Base-by-base conservation (phyloP, 371 early-diverging fungal genomes). In the Mucor sp. region DNA sequence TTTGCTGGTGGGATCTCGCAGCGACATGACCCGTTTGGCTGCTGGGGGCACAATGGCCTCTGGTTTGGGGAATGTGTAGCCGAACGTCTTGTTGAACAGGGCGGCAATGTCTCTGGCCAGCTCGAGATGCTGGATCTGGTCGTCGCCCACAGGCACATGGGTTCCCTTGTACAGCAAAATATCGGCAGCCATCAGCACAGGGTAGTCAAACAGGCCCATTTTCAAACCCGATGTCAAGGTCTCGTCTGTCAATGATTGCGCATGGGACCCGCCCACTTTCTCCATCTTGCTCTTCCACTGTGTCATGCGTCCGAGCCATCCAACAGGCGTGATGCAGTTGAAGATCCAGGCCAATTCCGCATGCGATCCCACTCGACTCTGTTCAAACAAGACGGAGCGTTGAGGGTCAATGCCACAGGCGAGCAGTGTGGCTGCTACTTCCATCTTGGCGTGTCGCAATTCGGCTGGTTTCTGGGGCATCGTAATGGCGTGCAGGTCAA, bases 101-200 rank as follows among this genome's bases (percentile, higher is more conserved):
- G 71, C 63, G 1, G 91, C 94, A 53, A 94, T 87, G 68, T 92
- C 91, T 19, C 91, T 81, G 1, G 96, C 85, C 56, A 98, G 75
- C 72, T 97, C 94, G 30, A 98, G 71, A 71, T 98, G 98, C 75
- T 97, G 97, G 21, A 90, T 67, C 70, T 98, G 97, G 74, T 98
- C 98, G 48, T 94, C 95, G 28, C 98, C 98, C 1, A 98, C 94
- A 11, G 98, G 98, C 0, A 98, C 93, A 69, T 95, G 89, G 4
- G 93, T 92, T 0, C 95, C 93, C 83, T 82, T 87, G 83, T 96
- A 98, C 0, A 97, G 72, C 32, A 97, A 70, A 39, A 98, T 93
- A 76, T 98, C 98, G n/a, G 98, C 95, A 0, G 97, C 97, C 82
- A 94, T 94, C 55, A 98, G 83, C 3, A 96, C 93, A 3, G 98